Evolutionary conservation across 176 grass and related monocot genomes (phyloP), one percentile per base, ranked within the genome.

Genomic region (Cenchrus americanus): DNA sequence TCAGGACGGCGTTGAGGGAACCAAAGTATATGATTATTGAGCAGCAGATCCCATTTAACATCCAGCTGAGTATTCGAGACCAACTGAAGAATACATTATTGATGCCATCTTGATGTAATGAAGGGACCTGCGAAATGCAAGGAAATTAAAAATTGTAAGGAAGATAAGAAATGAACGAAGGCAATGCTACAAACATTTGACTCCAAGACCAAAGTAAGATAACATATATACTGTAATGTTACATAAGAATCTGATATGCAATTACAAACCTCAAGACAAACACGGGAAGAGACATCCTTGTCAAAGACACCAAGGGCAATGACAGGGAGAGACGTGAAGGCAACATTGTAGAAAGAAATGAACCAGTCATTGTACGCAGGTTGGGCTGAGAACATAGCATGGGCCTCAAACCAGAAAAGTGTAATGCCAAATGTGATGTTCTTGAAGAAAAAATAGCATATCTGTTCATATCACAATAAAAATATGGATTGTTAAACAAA

Each of bases 381-480:
- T 73, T 94, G 88, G 47, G 88, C 95, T 22, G 95, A 97, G 90
- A 93, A 97, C 78, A 92, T 91, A 77, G 95, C 82, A 91, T 97
- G 86, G 27, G 90, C 95, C 78, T 97, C 95, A 63, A 89, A 97
- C 73, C 94, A 89, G 79, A 97, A 97, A 27, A 97, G 74, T 4
- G 95, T 97, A n/a, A 93, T 63, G 61, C 95, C 92, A 46, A 97
- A 94, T 75, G 92, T 88, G 26, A 97, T 83, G 68, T 97, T 97
- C 90, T 97, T 94, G 88, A 94, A 94, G 82, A 97, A 97, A 86
- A 97, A 93, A 78, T 97, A 97, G 84, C 95, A 97, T 84, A 97
- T 89, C 95, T 97, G 91, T 72, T 68, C 66, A 85, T 58, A 50
- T 50, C 68, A 84, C 24, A 80, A 92, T 83, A 6, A 49, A 21